These are phyloP conservation scores for Phialophora macrospora DNA, from an alignment of 2,329 filamentous ascomycete species.

Conservation along the genomic window DNA sequence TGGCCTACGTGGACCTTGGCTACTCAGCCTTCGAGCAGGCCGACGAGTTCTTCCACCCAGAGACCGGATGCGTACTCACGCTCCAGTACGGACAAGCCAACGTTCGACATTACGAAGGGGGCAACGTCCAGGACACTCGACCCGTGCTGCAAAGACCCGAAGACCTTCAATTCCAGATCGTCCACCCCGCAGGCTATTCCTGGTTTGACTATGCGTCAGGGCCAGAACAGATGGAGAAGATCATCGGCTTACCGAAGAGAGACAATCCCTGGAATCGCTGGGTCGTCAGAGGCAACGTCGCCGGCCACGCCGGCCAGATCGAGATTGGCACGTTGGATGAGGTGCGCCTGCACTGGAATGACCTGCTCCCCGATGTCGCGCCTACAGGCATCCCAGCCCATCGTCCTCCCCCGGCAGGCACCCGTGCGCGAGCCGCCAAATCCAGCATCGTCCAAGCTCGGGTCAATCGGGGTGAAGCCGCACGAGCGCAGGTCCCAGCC, in stretches of 20 bases:
- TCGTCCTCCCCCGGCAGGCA: background rate
- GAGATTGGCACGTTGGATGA: background rate
- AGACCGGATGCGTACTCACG: background rate
- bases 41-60: background rate
- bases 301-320: background rate
- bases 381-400: background rate
- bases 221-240: background rate
- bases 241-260: background rate
- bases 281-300: background rate
- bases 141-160: background rate
- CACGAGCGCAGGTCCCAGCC: background rate
- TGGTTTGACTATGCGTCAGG: background rate
- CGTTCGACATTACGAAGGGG: background rate
- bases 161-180: background rate
- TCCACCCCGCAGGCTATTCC: background rate
- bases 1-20: background rate
- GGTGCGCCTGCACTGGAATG: background rate
- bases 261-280: background rate
- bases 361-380: background rate
- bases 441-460: background rate
- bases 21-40: background rate
- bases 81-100: background rate
- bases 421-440: background rate
- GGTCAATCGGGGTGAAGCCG: background rate
- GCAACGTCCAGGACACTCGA: background rate